These are phyloP conservation scores for Straminergon stramineum DNA, from an alignment of 225 moss, liverwort and hornwort species.

Conservation along the genomic window DNA sequence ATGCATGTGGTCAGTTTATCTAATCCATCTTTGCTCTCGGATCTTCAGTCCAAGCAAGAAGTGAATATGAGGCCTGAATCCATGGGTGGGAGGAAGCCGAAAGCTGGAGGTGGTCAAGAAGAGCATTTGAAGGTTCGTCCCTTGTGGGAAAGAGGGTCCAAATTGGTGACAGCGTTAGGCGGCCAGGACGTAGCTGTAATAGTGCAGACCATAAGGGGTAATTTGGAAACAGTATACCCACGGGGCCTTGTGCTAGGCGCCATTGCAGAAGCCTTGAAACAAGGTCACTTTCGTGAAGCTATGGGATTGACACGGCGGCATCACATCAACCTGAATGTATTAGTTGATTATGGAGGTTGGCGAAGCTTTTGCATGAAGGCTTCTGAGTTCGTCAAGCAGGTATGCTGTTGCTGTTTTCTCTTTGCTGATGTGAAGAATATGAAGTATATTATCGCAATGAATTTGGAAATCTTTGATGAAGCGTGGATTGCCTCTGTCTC, in stretches of 20 bases:
- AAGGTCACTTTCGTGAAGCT: constrained; percentile 56
- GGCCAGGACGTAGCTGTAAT: constrained; percentile 77
- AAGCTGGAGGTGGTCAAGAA: constrained; percentile 19
- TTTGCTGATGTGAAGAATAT: not conserved
- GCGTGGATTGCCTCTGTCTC: not conserved
- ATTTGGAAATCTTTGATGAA: not conserved
- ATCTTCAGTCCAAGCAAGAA: constrained; percentile 36
- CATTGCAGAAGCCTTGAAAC: constrained; percentile 63
- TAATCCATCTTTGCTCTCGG: constrained; percentile 28
- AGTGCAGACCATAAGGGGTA: constrained; percentile 83
- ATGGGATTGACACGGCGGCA: constrained; percentile 74
- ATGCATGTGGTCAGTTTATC: constrained; percentile 70
- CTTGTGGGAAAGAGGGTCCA: constrained; percentile 92
- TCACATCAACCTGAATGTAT: constrained; percentile 83
- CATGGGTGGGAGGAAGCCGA: constrained; percentile 36
- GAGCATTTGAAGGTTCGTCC: constrained; percentile 74
- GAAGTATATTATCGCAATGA: not conserved
- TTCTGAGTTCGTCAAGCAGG: constrained; percentile 70
- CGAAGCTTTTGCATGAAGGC: constrained; percentile 55
- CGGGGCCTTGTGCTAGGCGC: constrained; percentile 85
- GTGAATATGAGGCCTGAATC: constrained; percentile 33
- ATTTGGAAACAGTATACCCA: constrained; percentile 90
- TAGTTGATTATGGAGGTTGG: constrained; percentile 98
- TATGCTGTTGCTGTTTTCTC: constrained; percentile 4
- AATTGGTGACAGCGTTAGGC: constrained; percentile 59